These are phyloP conservation scores for Paraleonurus japonicus DNA, from an alignment of 257 asterid species.

Conservation along the genomic window DNA sequence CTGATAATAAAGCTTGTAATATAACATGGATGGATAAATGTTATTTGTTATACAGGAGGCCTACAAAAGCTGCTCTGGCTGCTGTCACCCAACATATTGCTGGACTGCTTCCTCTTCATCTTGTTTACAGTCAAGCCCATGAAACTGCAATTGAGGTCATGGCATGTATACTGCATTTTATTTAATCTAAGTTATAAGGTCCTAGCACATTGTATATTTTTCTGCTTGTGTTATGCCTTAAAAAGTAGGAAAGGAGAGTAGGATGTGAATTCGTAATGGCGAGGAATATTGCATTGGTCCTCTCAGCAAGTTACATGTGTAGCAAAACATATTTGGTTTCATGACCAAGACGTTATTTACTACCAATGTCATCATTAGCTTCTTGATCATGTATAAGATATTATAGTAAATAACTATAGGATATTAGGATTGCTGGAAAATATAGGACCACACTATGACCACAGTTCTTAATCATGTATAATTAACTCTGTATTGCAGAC, in stretches of 20 bases:
- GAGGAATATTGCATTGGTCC: background rate
- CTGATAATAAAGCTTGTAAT: constrained; percentile 19
- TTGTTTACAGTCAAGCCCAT: constrained; percentile 93
- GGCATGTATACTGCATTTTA: constrained; percentile 15
- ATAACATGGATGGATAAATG: constrained; percentile 22
- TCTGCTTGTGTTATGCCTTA: background rate
- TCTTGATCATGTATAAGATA: background rate
- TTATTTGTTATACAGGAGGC: constrained; percentile 62
- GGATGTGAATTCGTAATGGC: background rate
- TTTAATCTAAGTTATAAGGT: constrained; percentile 14
- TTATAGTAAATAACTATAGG: background rate
- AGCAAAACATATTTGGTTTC: background rate
- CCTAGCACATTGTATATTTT: constrained; percentile 6
- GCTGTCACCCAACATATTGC: constrained; percentile 95
- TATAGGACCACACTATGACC: background rate
- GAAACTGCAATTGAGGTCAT: constrained; percentile 89
- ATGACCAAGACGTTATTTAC: background rate
- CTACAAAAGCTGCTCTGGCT: constrained; percentile 89
- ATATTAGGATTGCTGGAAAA: background rate
- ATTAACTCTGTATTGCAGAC: background rate
- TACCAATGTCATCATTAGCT: background rate
- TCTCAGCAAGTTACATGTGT: background rate
- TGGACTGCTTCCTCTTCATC: constrained; percentile 97
- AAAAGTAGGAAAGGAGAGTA: background rate
- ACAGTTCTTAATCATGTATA: background rate